Evolutionary conservation across 345 rosid species (phyloP), one percentile per base, ranked within the genome.

Genomic region (Eucalyptus pumila): DNA sequence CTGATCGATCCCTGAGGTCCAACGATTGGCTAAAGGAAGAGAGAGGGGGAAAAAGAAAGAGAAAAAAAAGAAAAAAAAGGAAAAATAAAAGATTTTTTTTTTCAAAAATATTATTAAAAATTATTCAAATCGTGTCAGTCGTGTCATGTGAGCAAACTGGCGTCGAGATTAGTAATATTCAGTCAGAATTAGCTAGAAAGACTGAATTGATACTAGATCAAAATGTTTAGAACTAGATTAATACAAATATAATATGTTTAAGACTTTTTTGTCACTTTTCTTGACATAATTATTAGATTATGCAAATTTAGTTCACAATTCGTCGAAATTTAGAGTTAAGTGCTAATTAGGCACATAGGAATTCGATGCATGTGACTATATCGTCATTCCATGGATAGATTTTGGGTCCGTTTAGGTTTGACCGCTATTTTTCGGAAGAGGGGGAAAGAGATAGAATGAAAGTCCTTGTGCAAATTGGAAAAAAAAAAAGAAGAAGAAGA

Each of bases 1-100:
- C 0, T 52, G 1, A 52, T 21, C 0, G 26, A 52, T 52, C 26
- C 26, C 1, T 0, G 0, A 19, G 26, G 58, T 52, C 23, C 2
- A 51, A 51, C 1, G 4, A 51, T 51, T 51, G 56, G 23, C 23
- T 51, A 51, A 51, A 51, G 60, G 3, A 21, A 24, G 60, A 56
- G 12, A 24, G 0, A 9, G 0, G 60, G 60, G 11, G 2, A 4
- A 23, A 9, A 4, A 2, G 2, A 24, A 23, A 23, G 5, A 2
- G 5, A 21, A 0, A 54, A 0, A 56, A 23, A 8, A 23, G 1
- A 56, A 56, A 9, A 23, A 54, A 1, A 54, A 54, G 1, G 11
- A 2, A 54, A 54, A 21, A 52, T 48, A 13, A 49, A 49, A 49
- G 5, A 37, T 4, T 37, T 37, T 37, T 37, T 37, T 0, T 17